A percentile compares a stretch with the other conserved stretches of the same genome.
These are phyloP conservation scores for Podaxis sp. DNA, from an alignment of 768 basidiomycete species.

Conservation along the genomic window DNA sequence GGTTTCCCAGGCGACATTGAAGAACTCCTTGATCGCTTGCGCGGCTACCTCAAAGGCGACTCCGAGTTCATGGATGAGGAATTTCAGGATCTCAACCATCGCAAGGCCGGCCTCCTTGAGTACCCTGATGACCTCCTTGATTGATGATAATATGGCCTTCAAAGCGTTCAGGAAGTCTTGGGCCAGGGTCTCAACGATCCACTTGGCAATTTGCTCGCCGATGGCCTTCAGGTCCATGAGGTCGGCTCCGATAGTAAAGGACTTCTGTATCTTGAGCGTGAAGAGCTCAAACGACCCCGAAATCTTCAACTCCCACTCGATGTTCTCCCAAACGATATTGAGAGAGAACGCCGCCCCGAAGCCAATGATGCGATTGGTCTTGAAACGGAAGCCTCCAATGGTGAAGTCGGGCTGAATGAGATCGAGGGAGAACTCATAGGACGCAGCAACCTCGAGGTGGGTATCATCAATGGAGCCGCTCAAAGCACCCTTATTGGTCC, in stretches of 20 bases:
- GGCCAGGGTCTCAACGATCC: background rate
- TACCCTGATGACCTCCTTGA: background rate
- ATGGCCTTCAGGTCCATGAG: background rate
- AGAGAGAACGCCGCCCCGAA: background rate
- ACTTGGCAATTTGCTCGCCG: background rate
- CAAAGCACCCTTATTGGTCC: background rate
- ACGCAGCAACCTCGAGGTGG: background rate
- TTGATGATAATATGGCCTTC: background rate
- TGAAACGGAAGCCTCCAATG: background rate
- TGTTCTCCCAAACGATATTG: background rate
- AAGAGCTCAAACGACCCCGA: background rate
- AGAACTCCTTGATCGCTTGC: background rate
- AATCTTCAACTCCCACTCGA: background rate
- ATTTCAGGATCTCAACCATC: background rate
- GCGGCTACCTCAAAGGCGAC: background rate
- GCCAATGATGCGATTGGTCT: background rate
- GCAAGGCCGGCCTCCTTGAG: background rate
- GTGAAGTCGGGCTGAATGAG: background rate
- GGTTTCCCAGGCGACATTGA: background rate
- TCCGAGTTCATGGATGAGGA: background rate
- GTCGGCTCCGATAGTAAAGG: background rate
- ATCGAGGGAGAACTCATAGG: background rate
- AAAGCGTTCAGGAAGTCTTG: background rate
- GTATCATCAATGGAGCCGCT: background rate
- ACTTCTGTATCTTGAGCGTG: background rate